Evolutionary conservation across 139 green algal genomes (phyloP), one percentile per base, ranked within the genome.

Genomic region (Deuterostichococcus epilithicus): DNA sequence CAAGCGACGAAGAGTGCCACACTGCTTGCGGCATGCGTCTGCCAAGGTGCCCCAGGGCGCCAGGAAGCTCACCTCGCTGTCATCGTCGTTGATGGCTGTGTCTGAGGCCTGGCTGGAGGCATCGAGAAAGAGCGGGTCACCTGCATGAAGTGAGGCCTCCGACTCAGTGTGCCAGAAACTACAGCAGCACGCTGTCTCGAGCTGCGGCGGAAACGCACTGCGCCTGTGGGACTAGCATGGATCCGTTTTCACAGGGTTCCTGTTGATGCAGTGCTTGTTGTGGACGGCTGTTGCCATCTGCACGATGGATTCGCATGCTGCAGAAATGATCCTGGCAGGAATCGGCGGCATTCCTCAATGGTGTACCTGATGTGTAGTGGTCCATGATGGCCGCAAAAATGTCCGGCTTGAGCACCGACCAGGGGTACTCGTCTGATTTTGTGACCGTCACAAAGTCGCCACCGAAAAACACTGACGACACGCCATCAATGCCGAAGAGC

Each of bases 361-460:
- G 66, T 1, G n/a, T n/a, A 80, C 82, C 94, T 34, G 83, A 92
- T 3, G 87, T 71, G 85, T 92, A 99, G 82, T 94, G 91, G 68
- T 99, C 96, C 87, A 95, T 98, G 75, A 99, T 95, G 66, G 94
- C 92, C 0, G 93, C 95, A 87, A 98, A 98, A 23, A 98, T 78
- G 39, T 98, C 90, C 1, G 95, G 95, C 82, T 98, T 98, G 28
- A 99, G 78, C 47, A 94, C 81, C 0, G 82, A 80, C 95, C 95
- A 98, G 1, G 77, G 79, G 35, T 79, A 80, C 52, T 88, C 87
- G 26, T 95, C 93, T 34, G 4, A 86, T 78, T 98, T 98, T 23
- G 96, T 98, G 25, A 99, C 52, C 0, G 96, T 99, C 32, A 99
- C 86, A 81, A 99, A 99, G 81, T 99, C 94, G 22, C 88, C 89